Base-by-base conservation (phyloP, 306 rosid genomes). In the Fragaria iinumae region DNA sequence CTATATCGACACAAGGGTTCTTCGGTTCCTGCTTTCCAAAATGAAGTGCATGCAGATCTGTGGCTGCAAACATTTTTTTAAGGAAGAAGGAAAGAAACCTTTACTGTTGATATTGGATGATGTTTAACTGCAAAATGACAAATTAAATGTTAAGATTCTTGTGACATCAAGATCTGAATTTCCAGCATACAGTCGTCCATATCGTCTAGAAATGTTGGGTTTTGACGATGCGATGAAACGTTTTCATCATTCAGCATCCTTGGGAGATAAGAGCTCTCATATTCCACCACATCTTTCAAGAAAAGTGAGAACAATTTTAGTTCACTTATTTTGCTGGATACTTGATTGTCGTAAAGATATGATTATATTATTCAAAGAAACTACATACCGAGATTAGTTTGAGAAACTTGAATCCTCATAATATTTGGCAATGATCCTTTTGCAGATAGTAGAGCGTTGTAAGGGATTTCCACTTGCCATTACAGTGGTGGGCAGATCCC, bases 81-180 rank as follows among this genome's bases (percentile, higher is more conserved):
- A 4, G 32, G 8, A 59, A 0, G 65, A 4, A 59, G 36, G 8
- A 59, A 1, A 23, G 0, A 11, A 23, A 23, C 65, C 65, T 11
- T 59, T 1, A 23, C 17, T 59, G 34, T 23, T 59, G 6, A 36
- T 59, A 16, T 2, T 59, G 3, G 65, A 59, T 59, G 65, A 23
- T 59, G 65, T 25, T 59, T 23, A 2, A n/a, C 1, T 59, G 32
- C 32, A 21, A 12, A 25, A 59, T 4, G 65, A 4, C 65, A 25
- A 12, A 23, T 5, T 3, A 29, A 29, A 29, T 29, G 32, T 0
- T 11, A 57, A 57, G 14, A 23, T 59, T 59, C 13, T 59, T 21
- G 65, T 59, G 65, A 59, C 65, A 23, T 25, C 65, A 59, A 59
- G 65, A 4, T 59, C 65, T 59, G 65, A 21, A 59, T 59, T 59